Base-by-base conservation (phyloP, 1,284 basidiomycete genomes). In the Phellinidium pouzarii region DNA sequence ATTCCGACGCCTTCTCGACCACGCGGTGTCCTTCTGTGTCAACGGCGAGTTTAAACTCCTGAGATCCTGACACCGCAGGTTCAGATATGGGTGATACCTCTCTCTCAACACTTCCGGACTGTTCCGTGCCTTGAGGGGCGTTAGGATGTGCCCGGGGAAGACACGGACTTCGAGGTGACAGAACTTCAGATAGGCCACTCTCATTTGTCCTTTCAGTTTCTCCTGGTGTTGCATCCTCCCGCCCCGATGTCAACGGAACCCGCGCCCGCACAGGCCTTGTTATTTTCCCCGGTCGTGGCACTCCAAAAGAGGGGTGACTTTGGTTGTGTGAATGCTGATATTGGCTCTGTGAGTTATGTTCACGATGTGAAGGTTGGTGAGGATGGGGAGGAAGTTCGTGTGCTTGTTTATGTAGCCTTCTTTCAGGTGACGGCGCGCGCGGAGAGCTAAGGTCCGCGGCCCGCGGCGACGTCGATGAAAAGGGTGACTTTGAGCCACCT, bases 391-490 rank as follows among this genome's bases (percentile, higher is more conserved):
- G 12, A 12, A 12, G 22, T 37, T 17, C 19, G n/a, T 36, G 19
- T 14, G 42, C 48, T 0, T 42, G 48, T 23, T 45, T 51, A 19
- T 19, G 27, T 11, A 23, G 12, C 25, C 19, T 20, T 36, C 50
- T 17, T 6, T 51, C 50, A 12, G 50, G 50, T 8, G 53, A 54
- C 22, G 46, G 41, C n/a, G 29, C 41, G 4, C 36, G 27, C 8
- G 53, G 53, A 12, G 53, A 54, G 36, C 36, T 54, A 41, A 49
- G 26, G 22, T 54, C 53, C 23, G 46, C 45, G 11, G 49, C 48
- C 2, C 50, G 50, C 23, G 54, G 54, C 12, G 53, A 54, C 17
- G 43, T 38, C n/a, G 54, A 52, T 8, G 54, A 55, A 9, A 48
- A 40, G 11, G 54, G 54, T 0, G 54, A 56, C 31, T 44, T 8